Evolutionary conservation across 2,329 filamentous ascomycete genomes (phyloP), one percentile per base, ranked within the genome.

Genomic region (Capronia americana): DNA sequence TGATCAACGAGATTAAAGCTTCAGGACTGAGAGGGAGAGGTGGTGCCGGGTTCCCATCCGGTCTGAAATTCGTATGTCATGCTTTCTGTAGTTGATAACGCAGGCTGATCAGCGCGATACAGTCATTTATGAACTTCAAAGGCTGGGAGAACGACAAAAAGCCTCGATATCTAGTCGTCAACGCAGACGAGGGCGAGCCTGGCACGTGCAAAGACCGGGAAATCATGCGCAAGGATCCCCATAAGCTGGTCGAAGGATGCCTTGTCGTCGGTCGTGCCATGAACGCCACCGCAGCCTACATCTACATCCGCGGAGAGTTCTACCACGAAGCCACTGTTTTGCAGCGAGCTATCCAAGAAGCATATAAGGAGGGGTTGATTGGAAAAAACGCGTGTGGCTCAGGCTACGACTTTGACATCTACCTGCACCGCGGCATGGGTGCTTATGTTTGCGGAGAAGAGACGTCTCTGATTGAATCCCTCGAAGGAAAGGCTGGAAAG

Each of bases 71-170:
- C 92, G 93, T 96, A 88, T 74, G 88, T 84, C 63, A 41, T 53
- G 12, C 48, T 84, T 57, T 38, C 53, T n/a, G 38, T 14, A 44
- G 38, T 38, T 30, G 24, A 26, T 20, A 3, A 11, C 23, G 17
- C 30, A 34, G 23, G 58, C 34, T 34, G 48, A 28, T 23, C 30
- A 53, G 12, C 41, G 57, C 41, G 23, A 12, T n/a, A 50, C 76
- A 96, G 93, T 97, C 93, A 57, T 99, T 99, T 82, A 99, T 99
- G 95, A 99, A 99, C 86, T 93, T 94, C 86, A 97, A 97, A 83
- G 95, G 93, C 75, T 99, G 95, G 95, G 94, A 99, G 76, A 96
- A 99, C 83, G 95, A 98, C 79, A 90, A 81, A 75, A 96, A 96
- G 82, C 95, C 95, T 72, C 90, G 95, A 76, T 99, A 99, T 78